Percentiles rank a stretch among this genome's conserved stretches.
These are phyloP conservation scores for Takashimella koratensis DNA, from an alignment of 1,284 basidiomycete species.

Conservation along the genomic window DNA sequence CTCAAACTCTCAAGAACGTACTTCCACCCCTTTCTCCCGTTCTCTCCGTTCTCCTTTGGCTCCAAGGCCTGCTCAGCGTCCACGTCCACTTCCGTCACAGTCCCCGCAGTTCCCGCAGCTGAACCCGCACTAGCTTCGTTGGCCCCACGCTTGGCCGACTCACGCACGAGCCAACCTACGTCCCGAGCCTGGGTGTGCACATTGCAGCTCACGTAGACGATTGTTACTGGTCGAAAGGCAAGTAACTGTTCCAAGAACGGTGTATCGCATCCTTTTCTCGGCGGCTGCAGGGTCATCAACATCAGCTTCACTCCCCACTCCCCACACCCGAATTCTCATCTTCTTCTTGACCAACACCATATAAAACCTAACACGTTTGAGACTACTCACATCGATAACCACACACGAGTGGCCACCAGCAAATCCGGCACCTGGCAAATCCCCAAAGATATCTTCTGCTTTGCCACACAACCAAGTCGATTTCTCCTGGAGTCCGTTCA, in stretches of 20 bases:
- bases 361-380: neutral
- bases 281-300: conserved; percentile 58
- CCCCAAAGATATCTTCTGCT: conserved; percentile 56
- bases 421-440: conserved; percentile 36
- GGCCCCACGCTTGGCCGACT: conserved; percentile 6
- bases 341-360: conserved; percentile 5
- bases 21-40: conserved; percentile 35
- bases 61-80: neutral
- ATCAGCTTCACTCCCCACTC: neutral
- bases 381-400: conserved; percentile 49
- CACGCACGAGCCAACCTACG: conserved; percentile 30
- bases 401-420: conserved; percentile 42
- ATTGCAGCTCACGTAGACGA: conserved; percentile 93
- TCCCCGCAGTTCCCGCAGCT: neutral
- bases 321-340: no score
- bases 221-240: conserved; percentile 62
- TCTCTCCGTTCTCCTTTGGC: neutral
- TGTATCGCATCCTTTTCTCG: conserved; percentile 83
- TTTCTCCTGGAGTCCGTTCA: conserved; percentile 58
- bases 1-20: conserved; percentile 67
- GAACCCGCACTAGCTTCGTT: neutral
- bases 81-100: neutral
- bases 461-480: conserved; percentile 54
- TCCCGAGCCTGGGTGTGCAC: conserved; percentile 56
- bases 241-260: conserved; percentile 76